Evolutionary conservation across 192 early-diverging fungal species (phyloP), one percentile per base, ranked within the genome.

Genomic region (Gaertneriomyces sp.): DNA sequence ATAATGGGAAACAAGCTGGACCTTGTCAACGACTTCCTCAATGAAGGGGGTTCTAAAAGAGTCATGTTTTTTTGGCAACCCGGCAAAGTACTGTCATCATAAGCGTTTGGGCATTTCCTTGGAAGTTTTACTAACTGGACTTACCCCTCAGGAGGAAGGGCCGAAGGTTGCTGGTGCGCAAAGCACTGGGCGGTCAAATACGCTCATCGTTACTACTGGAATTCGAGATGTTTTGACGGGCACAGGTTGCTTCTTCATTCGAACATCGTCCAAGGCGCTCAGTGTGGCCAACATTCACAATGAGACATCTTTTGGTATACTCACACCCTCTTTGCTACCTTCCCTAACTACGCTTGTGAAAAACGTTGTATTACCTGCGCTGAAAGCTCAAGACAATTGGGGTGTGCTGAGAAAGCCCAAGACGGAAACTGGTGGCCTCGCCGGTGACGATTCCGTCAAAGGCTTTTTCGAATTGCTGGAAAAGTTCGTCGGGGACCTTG

Each of bases 341-440:
- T 82, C 79, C 8, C 64, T 87, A 19, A 82, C 83, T 7, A 72
- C 74, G 6, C 81, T 76, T 44, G 84, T 87, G 45, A 88, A 86
- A 65, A 76, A 86, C 54, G 79, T 87, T 9, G 62, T 87, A 6
- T 64, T 85, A 58, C 82, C 82, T 11, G 84, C 85, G 4, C 67
- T 87, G 39, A 69, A 76, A 58, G 73, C 81, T 3, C 85, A 86
- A 68, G 85, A 87, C 57, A 84, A 71, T 42, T 87, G 85, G 85
- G 85, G 85, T 25, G 81, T 79, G 14, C 60, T 87, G 12, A 67
- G 63, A 25, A 45, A 71, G 11, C 74, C 74, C 58, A 63, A 56
- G 14, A 42, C 38, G 39, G 45, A 39, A n/a, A 51, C 20, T 6
- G 33, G 49, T 11, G 61, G 47, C 0, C 14, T 11, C 2, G 61